A percentile compares a stretch with the other conserved stretches of the same genome.
Conservation (phyloP, 192 early-diverging fungal species). For the Coemansia sp. region DNA sequence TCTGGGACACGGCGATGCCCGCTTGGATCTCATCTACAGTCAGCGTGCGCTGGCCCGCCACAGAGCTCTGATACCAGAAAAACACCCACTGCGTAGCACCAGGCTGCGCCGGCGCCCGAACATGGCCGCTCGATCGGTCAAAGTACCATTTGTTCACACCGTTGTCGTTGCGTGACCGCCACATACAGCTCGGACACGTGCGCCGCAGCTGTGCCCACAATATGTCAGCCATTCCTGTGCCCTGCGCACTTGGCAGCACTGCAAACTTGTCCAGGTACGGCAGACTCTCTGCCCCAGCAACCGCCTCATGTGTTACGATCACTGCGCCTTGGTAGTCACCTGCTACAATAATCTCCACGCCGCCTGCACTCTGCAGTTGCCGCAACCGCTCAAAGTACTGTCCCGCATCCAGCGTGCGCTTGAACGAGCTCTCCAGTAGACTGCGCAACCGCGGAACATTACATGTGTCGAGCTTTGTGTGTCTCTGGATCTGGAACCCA, state of each 20-base stretch:
- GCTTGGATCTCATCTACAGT: conserved; percentile 37
- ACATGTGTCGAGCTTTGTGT: conserved; percentile 52
- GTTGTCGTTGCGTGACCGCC: conserved; percentile 83
- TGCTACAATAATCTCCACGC: conserved; percentile 71
- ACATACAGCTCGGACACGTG: conserved; percentile 68
- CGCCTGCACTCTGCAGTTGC: conserved; percentile 52
- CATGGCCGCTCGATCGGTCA: conserved; percentile 82
- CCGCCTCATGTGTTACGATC: conserved; percentile 72
- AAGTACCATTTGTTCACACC: conserved; percentile 98
- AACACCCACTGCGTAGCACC: conserved; percentile 72
- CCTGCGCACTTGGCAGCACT: conserved; percentile 80
- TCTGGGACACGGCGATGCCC: conserved; percentile 55
- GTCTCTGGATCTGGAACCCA: conserved; percentile 67
- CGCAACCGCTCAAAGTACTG: conserved; percentile 61
- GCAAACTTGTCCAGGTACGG: conserved; percentile 93
- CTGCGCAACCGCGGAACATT: conserved; percentile 53
- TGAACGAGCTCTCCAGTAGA: conserved; percentile 79
- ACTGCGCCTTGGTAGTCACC: conserved; percentile 93
- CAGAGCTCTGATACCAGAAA: conserved; percentile 67
- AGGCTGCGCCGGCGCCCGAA: conserved; percentile 27
- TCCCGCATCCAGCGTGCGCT: conserved; percentile 56
- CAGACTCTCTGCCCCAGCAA: conserved; percentile 9
- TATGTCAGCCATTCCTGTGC: conserved; percentile 92
- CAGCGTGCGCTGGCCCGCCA: conserved; percentile 8
- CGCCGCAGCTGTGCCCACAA: conserved; percentile 79